phyloP scores from a whole-genome alignment of 2,329 filamentous ascomycete species.

The Colletotrichum sp. region DNA sequence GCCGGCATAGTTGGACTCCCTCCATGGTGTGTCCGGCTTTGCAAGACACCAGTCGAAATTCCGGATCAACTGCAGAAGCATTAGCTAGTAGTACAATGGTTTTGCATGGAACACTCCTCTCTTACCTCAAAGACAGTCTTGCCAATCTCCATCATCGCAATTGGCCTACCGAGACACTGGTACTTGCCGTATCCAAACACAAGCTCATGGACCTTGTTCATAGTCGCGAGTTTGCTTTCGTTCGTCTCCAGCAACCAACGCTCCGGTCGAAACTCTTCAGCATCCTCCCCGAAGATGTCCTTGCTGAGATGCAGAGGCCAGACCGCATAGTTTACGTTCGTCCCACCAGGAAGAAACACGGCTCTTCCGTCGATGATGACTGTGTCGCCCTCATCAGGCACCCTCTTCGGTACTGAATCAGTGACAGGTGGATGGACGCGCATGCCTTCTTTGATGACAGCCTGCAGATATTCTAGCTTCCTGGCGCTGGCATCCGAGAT shows the following conservation, averaged over 20 bases:
- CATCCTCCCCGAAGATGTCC: slow-evolving; percentile 62
- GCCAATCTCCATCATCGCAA: slow-evolving; percentile 53
- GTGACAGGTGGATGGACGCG: slow-evolving; percentile 55
- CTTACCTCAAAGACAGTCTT: slow-evolving; percentile 53
- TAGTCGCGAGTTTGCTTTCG: slow-evolving; percentile 33
- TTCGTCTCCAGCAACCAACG: slow-evolving; percentile 56
- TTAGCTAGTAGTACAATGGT: background rate
- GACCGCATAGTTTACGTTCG: slow-evolving; percentile 7
- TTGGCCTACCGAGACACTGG: slow-evolving; percentile 49
- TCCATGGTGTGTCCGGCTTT: slow-evolving; percentile 18
- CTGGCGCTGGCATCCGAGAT: slow-evolving; percentile 52
- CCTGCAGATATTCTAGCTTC: slow-evolving; percentile 58
- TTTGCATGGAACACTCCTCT: background rate
- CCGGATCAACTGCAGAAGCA: slow-evolving; percentile 4
- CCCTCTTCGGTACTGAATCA: slow-evolving; percentile 38
- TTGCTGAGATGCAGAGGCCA: slow-evolving; percentile 53
- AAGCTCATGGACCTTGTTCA: slow-evolving; percentile 43
- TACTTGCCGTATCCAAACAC: slow-evolving; percentile 51
- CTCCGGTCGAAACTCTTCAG: slow-evolving; percentile 61
- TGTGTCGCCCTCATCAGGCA: slow-evolving; percentile 34
- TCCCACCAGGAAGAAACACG: slow-evolving; percentile 32
- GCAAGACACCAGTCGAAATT: slow-evolving; percentile 24
- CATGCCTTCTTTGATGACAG: slow-evolving; percentile 61
- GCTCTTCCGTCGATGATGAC: slow-evolving; percentile 29
- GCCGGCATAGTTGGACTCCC: slow-evolving; percentile 12